Conservation (phyloP, 768 basidiomycete genomes). For the Guyanaporus albipodus region DNA sequence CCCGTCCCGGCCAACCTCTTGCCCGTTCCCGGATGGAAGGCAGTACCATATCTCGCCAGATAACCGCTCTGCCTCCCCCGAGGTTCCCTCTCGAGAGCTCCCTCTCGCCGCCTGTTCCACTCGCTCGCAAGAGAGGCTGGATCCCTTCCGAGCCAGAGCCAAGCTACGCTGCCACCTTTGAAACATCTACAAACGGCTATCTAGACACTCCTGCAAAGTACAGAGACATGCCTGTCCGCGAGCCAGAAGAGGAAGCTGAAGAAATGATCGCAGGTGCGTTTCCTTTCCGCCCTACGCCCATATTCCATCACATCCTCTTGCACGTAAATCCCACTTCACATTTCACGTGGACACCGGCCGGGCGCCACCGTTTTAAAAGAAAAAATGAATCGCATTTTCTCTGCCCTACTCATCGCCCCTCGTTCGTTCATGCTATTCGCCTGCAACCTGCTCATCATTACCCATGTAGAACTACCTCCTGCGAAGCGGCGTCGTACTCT, state of each 20-base stretch:
- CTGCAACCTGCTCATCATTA: slow-evolving; percentile 40
- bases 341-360: slow-evolving; percentile 14
- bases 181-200: slow-evolving; percentile 58
- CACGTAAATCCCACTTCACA: slow-evolving; percentile 23
- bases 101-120: slow-evolving; percentile 35
- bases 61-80: slow-evolving; percentile 14
- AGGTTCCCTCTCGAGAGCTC: slow-evolving; percentile 12
- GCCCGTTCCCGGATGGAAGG: slow-evolving; percentile 25
- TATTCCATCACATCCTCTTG: slow-evolving; percentile 10
- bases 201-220: slow-evolving; percentile 68
- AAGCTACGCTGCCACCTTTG: slow-evolving; percentile 47
- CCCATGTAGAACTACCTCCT: slow-evolving; percentile 69
- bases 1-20: slow-evolving; percentile 15
- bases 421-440: slow-evolving; percentile 30
- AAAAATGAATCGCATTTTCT: slow-evolving; percentile 13
- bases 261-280: slow-evolving; percentile 44
- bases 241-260: slow-evolving; percentile 40
- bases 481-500: slow-evolving; percentile 77
- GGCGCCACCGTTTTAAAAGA: slow-evolving; percentile 13
- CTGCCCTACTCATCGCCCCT: slow-evolving; percentile 6
- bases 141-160: slow-evolving; percentile 58
- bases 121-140: slow-evolving; percentile 68
- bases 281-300: slow-evolving; percentile 23
- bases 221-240: slow-evolving; percentile 33
- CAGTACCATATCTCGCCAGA: slow-evolving; percentile 23